A percentile compares a stretch with the other conserved stretches of the same genome.
Conservation (phyloP, 352 stramenopile species). For the Globisporangium abappressorium region DNA sequence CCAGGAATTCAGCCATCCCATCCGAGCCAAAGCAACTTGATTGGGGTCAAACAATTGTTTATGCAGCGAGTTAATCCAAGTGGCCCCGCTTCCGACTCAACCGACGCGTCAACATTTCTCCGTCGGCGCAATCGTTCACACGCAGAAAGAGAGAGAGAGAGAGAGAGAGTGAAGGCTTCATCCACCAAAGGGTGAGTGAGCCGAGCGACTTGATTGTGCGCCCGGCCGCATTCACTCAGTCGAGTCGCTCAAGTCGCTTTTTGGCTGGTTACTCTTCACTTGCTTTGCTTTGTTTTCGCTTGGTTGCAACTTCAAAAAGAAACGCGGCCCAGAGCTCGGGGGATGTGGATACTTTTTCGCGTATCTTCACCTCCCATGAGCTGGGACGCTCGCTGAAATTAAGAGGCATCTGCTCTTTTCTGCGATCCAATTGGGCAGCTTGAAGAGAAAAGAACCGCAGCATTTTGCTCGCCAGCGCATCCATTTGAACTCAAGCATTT, state of each 20-base stretch:
- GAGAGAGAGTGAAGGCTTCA: background rate
- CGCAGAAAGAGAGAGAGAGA: background rate
- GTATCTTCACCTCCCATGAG: background rate
- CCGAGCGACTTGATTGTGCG: background rate
- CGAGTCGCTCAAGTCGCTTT: too few species aligned
- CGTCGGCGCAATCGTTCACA: background rate
- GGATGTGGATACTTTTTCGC: background rate
- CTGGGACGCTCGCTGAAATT: background rate
- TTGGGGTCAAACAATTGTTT: background rate
- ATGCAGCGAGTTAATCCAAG: slow-evolving; percentile 16
- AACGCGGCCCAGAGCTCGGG: background rate
- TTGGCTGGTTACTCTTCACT: background rate
- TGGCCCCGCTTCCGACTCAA: background rate
- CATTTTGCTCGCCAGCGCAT: background rate
- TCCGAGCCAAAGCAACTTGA: background rate
- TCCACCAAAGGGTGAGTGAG: background rate
- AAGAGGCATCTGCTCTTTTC: background rate
- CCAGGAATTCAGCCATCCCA: background rate
- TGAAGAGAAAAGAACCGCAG: background rate
- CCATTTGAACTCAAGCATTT: background rate
- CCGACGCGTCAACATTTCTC: slow-evolving; percentile 11
- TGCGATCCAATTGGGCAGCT: background rate
- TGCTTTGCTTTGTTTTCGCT: background rate
- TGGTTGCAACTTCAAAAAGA: background rate
- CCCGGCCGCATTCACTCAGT: too few species aligned